Evolutionary conservation across 495 filamentous ascomycete species (phyloP).

Genomic region (Hypoxylon trugodes): DNA sequence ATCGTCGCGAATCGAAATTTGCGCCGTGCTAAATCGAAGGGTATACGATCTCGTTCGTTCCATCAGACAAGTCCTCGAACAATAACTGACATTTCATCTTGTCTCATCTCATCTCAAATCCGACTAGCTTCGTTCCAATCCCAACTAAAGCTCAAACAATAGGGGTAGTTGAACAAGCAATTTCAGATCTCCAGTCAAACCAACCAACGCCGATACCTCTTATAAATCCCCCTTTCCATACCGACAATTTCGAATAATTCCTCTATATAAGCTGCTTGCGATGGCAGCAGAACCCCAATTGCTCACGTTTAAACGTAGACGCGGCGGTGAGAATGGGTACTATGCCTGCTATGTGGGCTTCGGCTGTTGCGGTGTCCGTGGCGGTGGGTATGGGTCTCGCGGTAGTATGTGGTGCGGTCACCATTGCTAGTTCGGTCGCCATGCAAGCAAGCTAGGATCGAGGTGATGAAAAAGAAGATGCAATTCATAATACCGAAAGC

Average conservation of each 20-base stretch:
- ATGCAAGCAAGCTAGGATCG: constrained; percentile 68
- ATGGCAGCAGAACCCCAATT: neutral
- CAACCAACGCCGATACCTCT: neutral
- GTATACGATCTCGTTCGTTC: constrained; percentile 11
- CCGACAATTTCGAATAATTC: neutral
- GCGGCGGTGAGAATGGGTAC: constrained; percentile 47
- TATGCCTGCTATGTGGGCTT: constrained; percentile 47
- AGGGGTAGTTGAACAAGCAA: neutral
- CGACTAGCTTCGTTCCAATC: neutral
- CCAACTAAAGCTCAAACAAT: neutral
- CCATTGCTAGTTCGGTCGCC: constrained; percentile 51
- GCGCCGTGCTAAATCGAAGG: neutral
- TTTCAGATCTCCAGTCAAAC: neutral
- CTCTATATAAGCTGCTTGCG: neutral
- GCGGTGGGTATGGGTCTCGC: constrained; percentile 54
- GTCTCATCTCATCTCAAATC: neutral
- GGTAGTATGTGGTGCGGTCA: constrained; percentile 51
- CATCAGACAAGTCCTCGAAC: neutral
- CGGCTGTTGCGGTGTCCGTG: constrained; percentile 55
- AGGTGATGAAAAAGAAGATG: constrained; percentile 82
- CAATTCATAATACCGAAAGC: constrained; percentile 89
- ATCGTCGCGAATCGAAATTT: constrained; percentile 16
- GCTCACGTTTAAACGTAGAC: constrained; percentile 37
- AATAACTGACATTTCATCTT: neutral
- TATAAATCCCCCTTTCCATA: neutral